A percentile compares a stretch with the other conserved stretches of the same genome.
Evolutionary conservation across 441 rosid species (phyloP).

Genomic region (Cnidoscolus chayamansa): DNA sequence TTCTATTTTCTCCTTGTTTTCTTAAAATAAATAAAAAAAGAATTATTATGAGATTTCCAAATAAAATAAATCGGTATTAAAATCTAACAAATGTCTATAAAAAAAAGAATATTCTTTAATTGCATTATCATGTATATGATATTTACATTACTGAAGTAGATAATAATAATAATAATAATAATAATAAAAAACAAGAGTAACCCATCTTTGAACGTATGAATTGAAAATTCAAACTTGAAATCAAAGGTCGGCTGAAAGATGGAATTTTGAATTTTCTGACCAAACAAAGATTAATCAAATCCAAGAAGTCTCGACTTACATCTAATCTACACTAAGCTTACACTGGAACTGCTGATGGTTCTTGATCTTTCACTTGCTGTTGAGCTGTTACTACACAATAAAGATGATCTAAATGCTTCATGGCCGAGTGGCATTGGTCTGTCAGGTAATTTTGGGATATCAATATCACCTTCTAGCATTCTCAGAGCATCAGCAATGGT

Average conservation of each 20-base stretch:
- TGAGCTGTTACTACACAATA: not conserved
- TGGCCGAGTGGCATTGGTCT: conserved; percentile 58
- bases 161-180: not conserved
- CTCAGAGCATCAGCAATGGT: conserved; percentile 51
- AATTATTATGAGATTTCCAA: too few relatives aligned
- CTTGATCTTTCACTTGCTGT: conserved; percentile 19
- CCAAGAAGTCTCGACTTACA: not conserved
- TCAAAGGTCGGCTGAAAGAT: too few relatives aligned
- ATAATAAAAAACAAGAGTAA: too few relatives aligned
- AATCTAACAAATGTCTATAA: too few relatives aligned
- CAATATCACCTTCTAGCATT: conserved; percentile 60
- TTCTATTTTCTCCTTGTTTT: too few relatives aligned
- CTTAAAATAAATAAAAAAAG: too few relatives aligned
- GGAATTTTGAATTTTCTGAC: not conserved
- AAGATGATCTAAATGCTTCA: conserved; percentile 36
- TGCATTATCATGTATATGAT: not conserved
- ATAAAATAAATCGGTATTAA: too few relatives aligned
- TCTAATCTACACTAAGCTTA: conserved; percentile 2
- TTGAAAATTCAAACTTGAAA: not conserved
- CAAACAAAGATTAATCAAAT: not conserved
- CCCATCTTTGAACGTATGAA: not conserved
- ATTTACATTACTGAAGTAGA: not conserved
- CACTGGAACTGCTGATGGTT: conserved; percentile 20
- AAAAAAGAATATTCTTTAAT: not conserved
- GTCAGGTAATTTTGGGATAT: conserved; percentile 53